Conservation (phyloP, 371 early-diverging fungal genomes). For the Lichtheimia corymbifera region DNA sequence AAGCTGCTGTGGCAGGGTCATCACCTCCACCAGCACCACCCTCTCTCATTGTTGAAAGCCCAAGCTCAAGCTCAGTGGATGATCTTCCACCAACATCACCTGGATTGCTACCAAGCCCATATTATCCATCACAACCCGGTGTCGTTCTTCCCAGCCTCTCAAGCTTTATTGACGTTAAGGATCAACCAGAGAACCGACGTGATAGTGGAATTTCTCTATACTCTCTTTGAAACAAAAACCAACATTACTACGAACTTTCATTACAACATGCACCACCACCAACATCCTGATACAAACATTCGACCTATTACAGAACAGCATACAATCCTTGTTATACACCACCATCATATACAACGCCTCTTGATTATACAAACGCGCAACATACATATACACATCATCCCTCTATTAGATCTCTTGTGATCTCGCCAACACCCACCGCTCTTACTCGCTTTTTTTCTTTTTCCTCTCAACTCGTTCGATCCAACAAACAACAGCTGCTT, state of each 20-base stretch:
- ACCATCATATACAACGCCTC: too few relatives aligned
- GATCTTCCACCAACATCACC: neutral
- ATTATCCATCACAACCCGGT: neutral
- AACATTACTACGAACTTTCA: neutral
- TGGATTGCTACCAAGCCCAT: neutral
- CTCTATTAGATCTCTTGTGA: too few relatives aligned
- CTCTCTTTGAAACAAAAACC: constrained; percentile 12
- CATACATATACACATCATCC: too few relatives aligned
- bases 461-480: too few relatives aligned
- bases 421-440: too few relatives aligned
- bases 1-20: neutral
- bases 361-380: too few relatives aligned
- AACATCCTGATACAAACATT: too few relatives aligned
- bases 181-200: constrained; percentile 12
- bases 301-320: too few relatives aligned
- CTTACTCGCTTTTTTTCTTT: too few relatives aligned
- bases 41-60: constrained; percentile 14
- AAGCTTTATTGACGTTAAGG: constrained; percentile 10
- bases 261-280: too few relatives aligned
- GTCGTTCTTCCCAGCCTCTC: constrained; percentile 37
- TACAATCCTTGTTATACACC: too few relatives aligned
- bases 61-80: neutral
- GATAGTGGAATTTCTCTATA: constrained; percentile 28
- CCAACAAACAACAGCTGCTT: too few relatives aligned
- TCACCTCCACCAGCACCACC: constrained; percentile 23